phyloP scores from a whole-genome alignment of 441 rosid genomes.

The Erysimum pusillum region DNA sequence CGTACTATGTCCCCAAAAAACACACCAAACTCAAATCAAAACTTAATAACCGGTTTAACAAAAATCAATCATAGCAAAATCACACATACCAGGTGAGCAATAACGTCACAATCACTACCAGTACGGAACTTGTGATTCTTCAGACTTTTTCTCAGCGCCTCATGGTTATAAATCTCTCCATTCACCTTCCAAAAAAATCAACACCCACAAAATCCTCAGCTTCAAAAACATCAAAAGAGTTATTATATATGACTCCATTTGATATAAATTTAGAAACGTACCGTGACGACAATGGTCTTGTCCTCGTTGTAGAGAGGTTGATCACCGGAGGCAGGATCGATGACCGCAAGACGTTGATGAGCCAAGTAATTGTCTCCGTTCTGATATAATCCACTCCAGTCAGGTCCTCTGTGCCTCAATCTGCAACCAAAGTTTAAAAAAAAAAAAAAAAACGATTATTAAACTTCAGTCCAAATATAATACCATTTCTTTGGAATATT shows the following conservation, averaged over 20 bases:
- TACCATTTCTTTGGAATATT: constrained; percentile 13
- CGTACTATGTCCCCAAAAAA: constrained; percentile 60
- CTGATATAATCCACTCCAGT: constrained; percentile 93
- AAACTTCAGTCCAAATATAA: not conserved
- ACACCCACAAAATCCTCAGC: not conserved
- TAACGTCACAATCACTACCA: constrained; percentile 88
- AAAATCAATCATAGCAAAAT: not conserved
- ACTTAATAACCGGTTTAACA: not conserved
- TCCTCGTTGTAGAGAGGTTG: constrained; percentile 91
- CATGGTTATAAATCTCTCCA: constrained; percentile 94
- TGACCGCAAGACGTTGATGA: constrained; percentile 85
- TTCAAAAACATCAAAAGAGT: constrained; percentile 2
- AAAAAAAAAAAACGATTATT: not conserved
- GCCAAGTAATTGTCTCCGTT: constrained; percentile 73
- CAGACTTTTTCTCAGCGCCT: constrained; percentile 68
- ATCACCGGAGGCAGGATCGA: constrained; percentile 94
- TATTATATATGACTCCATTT: not conserved
- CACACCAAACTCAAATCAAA: constrained; percentile 15
- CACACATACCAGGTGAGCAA: constrained; percentile 80
- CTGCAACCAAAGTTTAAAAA: constrained; percentile 44
- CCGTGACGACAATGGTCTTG: constrained; percentile 76
- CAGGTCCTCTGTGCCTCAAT: constrained; percentile 95
- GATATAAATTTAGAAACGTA: constrained; percentile 27
- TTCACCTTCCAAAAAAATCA: constrained; percentile 61
- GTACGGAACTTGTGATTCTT: constrained; percentile 76